Percentiles rank a stretch among this genome's conserved stretches.
Evolutionary conservation across 495 filamentous ascomycete genomes (phyloP).

Genomic region (Neurospora sp.): DNA sequence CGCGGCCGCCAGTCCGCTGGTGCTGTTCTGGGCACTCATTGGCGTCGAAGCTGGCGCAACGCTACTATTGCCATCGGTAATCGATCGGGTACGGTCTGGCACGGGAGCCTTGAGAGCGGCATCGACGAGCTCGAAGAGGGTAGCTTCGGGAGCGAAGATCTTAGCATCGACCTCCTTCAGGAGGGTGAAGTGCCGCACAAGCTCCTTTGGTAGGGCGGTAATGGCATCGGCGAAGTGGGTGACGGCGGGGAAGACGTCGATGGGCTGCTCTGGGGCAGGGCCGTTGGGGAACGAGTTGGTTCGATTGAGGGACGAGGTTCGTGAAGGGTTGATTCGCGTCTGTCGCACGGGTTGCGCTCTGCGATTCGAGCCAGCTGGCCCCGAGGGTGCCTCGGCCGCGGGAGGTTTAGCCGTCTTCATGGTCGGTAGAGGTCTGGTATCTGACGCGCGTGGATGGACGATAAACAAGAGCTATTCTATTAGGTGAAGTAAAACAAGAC

Average conservation of each 20-base stretch:
- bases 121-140: constrained; percentile 59
- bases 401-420: constrained; percentile 45
- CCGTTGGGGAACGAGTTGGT: constrained; percentile 31
- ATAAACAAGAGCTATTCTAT: background rate
- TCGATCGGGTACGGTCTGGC: constrained; percentile 28
- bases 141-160: constrained; percentile 62
- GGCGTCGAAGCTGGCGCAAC: constrained; percentile 28
- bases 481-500: background rate
- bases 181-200: constrained; percentile 86
- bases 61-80: constrained; percentile 34
- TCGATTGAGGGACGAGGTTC: constrained; percentile 35
- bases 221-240: constrained; percentile 91
- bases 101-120: constrained; percentile 51
- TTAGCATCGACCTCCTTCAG: constrained; percentile 98
- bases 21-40: constrained; percentile 35
- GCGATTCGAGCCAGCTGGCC: constrained; percentile 34
- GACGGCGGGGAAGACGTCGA: constrained; percentile 79
- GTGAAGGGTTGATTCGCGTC: constrained; percentile 45
- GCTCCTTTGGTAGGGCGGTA: constrained; percentile 84
- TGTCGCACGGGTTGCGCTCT: constrained; percentile 51
- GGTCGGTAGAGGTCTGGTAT: background rate
- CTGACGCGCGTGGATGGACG: background rate
- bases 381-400: constrained; percentile 20
- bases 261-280: constrained; percentile 36
- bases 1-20: constrained; percentile 20